phyloP scores from a whole-genome alignment of 2,329 filamentous ascomycete genomes.

The Colletotrichum godetiae region DNA sequence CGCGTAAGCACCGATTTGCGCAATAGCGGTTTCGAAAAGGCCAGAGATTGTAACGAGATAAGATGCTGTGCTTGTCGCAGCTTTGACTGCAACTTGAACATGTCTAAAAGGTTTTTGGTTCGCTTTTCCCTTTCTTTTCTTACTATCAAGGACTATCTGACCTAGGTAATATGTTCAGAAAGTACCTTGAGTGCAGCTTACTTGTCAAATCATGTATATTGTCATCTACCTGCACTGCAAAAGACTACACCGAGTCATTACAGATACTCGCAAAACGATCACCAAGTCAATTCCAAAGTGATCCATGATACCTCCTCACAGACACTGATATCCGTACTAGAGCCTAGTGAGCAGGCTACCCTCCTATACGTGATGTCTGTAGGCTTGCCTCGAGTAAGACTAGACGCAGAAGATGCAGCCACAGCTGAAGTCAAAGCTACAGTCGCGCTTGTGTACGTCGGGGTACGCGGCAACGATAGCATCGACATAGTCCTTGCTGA shows the following conservation, averaged over 20 bases:
- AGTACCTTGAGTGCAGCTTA: no score
- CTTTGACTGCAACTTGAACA: neutral
- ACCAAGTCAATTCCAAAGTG: no score
- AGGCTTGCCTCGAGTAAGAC: no score
- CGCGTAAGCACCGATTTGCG: neutral
- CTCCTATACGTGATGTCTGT: no score
- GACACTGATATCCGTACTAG: no score
- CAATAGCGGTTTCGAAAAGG: neutral
- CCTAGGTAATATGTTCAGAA: no score
- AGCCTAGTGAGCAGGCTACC: neutral
- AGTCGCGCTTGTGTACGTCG: neutral
- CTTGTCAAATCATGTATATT: no score
- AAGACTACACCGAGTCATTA: no score
- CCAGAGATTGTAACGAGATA: neutral
- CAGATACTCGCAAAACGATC: no score
- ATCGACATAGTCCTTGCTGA: conserved; percentile 1
- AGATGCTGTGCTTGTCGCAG: neutral
- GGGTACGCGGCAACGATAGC: conserved; percentile 5
- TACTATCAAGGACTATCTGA: no score
- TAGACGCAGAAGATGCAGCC: conserved; percentile 6
- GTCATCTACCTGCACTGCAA: no score
- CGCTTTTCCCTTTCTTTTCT: neutral
- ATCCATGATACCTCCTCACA: no score
- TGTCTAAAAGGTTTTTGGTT: neutral
- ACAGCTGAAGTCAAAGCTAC: conserved; percentile 8